Evolutionary conservation across 352 stramenopile species (phyloP).

Genomic region (Globisporangium iwayamae): DNA sequence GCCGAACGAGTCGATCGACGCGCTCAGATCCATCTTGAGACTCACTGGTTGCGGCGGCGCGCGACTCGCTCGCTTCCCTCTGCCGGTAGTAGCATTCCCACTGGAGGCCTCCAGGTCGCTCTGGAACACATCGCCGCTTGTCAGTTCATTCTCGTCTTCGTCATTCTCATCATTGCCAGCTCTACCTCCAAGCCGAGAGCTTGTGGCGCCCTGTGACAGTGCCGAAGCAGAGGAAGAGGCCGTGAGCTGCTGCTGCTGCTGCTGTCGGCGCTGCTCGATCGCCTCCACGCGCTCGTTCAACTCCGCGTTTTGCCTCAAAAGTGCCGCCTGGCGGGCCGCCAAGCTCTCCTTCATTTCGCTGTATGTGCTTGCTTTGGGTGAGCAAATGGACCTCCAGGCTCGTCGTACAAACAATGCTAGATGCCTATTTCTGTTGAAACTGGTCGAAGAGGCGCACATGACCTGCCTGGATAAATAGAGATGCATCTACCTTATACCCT

Average conservation of each 20-base stretch:
- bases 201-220: neutral
- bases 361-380: neutral
- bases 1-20: slow-evolving; percentile 49
- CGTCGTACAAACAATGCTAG: too few species aligned
- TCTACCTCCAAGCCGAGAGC: neutral
- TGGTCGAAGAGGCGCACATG: neutral
- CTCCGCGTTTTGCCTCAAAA: slow-evolving; percentile 60
- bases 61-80: slow-evolving; percentile 2
- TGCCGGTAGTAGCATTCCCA: neutral
- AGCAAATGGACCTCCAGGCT: neutral
- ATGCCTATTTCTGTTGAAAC: neutral
- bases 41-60: slow-evolving; percentile 16
- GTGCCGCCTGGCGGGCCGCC: slow-evolving; percentile 45
- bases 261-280: slow-evolving; percentile 54
- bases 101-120: slow-evolving; percentile 3
- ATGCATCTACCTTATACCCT: too few species aligned
- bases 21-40: slow-evolving; percentile 45
- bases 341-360: slow-evolving; percentile 57
- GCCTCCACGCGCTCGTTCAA: slow-evolving; percentile 63
- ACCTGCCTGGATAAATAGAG: too few species aligned
- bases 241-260: slow-evolving; percentile 44
- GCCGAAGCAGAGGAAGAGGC: slow-evolving; percentile 9
- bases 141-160: slow-evolving; percentile 6
- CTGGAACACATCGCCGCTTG: neutral
- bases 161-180: neutral